Base-by-base conservation (phyloP, 805 yeast genomes). In the Ogataea nitratoaversa region DNA sequence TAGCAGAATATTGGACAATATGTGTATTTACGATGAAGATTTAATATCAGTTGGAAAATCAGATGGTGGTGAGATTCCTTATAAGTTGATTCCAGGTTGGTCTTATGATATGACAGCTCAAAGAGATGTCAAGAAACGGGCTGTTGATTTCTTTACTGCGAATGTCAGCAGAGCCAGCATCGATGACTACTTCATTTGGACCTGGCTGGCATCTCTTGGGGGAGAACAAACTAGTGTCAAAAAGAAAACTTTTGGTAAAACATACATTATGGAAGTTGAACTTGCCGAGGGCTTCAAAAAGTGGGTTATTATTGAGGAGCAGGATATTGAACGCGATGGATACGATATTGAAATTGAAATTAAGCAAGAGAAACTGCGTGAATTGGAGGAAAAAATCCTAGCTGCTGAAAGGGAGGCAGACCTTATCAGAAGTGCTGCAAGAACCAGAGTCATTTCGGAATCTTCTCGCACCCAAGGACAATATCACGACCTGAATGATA, bases 141-240 rank as follows among this genome's bases (percentile, higher is more conserved):
- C 44, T 1, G 49, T 52, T 5, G 64, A 59, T 41, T 66, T 59
- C 36, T 63, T 71, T 32, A 65, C 73, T 6, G 74, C 72, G 2
- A 54, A 57, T n/a, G 70, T 85, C 8, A 65, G 76, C 8, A 73
- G 84, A 43, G 82, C 84, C 1, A 72, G 85, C 5, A 77, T 88
- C 16, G 95, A 86, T 59, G 96, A 88, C 59, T 88, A 84, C 59
- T 88, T 82, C 54, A 85, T 87, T 22, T 88, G 96, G 96, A 76
- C 95, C 0, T 88, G 96, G 96, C 67, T 87, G 54, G 78, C 89
- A 1, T 74, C 88, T 2, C 57, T 87, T 19, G 86, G 86, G 0
- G 71, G 79, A 24, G 96, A 88, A 56, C 84, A 85, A 54, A 76
- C 88, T 0, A 68, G 72, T 24, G 60, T 67, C 19, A 78, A 79